Base-by-base conservation (phyloP, 257 asterid species). In the Solanum rostratum region DNA sequence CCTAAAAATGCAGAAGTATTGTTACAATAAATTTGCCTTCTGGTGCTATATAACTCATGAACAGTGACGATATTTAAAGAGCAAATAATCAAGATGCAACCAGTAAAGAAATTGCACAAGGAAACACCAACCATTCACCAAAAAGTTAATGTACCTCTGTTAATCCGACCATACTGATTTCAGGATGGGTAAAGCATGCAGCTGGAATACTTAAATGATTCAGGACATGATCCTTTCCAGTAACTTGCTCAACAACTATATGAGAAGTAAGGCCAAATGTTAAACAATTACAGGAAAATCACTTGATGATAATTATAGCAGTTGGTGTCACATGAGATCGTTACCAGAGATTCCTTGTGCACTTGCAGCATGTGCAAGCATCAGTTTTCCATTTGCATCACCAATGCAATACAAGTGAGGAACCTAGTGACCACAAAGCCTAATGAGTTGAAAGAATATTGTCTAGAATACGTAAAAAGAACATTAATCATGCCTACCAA, bases 341-440 rank as follows among this genome's bases (percentile, higher is more conserved):
- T 88, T 89, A 92, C 97, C 96, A 69, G 94, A 91, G 84, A 91
- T 97, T 91, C 99, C 98, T 91, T 97, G 99, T 41, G 99, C 99
- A 87, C 98, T 97, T 89, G 99, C 98, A 65, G 98, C 99, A 87
- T 97, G 99, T 83, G 99, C 99, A 86, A 95, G 98, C 99, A 97
- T 97, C 99, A 97, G 84, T 90, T 92, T 97, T 55, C 99, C 99
- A 91, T 95, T 95, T 87, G 99, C 99, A 92, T 97, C 99, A 87
- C 98, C 98, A 83, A 97, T 95, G 92, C 99, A 97, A 88, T 93
- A 97, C 88, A 97, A 88, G 86, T 95, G 95, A 73, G 98, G 98
- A 86, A 97, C 98, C 99, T 97, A 89, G 87, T 54, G 83, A 76
- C 68, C 45, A 84, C 29, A 29, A 22, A 45, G 29, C 71, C 52